Base-by-base conservation (phyloP, 768 basidiomycete genomes). In the Pholiota molesta region DNA sequence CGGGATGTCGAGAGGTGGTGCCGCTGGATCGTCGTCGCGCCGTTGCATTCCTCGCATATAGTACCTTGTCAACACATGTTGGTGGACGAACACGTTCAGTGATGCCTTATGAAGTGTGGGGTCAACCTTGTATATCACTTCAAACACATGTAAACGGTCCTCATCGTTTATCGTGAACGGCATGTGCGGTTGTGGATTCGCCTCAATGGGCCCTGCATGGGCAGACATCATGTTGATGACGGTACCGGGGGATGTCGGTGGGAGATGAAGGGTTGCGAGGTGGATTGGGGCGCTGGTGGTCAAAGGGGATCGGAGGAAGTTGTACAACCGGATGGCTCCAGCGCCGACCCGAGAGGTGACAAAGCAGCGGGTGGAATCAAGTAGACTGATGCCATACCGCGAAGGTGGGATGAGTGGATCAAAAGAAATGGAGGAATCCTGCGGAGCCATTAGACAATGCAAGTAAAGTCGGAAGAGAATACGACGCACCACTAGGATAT, bases 141-240 rank as follows among this genome's bases (percentile, higher is more conserved):
- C 37, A 21, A 55, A 55, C 54, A 55, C 35, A 55, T 55, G 54
- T 39, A 55, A 13, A 13, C 54, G 54, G 35, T 19, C n/a, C 23
- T 19, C 13, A 14, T 55, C 54, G 17, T 26, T 21, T 13, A 21
- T 39, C 33, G n/a, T 55, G 31, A 39, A 26, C n/a, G 17, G 21
- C 16, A n/a, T 35, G 10, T 55, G 11, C 19, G 54, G 37, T 3
- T 21, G 33, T 21, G 54, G 33, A 21, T 55, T 19, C n/a, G 54
- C 54, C 54, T 55, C 54, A 3, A 55, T 13, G 37, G 54, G 54
- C 5, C 54, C 54, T 13, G 54, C 54, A 55, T 55, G 54, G 11
- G 54, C 37, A 39, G 9, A 19, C 14, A 55, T 13, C 6, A 16
- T 14, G 21, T n/a, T 5, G 14, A 55, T 6, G 33, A 11, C 8